Conservation (phyloP, 495 filamentous ascomycete genomes). For the Talaromyces wortmannii region DNA sequence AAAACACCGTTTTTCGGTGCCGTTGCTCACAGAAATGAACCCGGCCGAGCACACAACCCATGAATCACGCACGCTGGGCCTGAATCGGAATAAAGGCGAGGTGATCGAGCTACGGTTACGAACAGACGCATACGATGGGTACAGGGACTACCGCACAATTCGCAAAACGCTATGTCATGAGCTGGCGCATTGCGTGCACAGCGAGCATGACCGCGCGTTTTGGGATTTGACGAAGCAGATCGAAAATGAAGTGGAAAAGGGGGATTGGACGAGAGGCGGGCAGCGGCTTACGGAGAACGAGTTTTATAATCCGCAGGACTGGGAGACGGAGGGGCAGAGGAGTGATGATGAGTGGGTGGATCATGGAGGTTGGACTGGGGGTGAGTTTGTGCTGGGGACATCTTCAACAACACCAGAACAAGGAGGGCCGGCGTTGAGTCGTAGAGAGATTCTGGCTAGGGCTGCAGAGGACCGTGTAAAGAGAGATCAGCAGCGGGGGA, state of each 20-base stretch:
- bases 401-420: constrained; percentile 18
- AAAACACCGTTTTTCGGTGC: constrained; percentile 79
- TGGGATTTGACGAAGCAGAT: constrained; percentile 83
- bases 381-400: constrained; percentile 72
- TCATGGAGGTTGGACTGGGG: constrained; percentile 81
- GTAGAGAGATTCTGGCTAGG: constrained; percentile 67
- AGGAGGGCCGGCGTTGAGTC: constrained; percentile 24
- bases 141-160: constrained; percentile 83
- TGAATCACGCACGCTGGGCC: constrained; percentile 72
- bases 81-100: constrained; percentile 84
- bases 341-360: constrained; percentile 56
- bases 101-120: constrained; percentile 86
- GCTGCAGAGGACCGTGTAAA: constrained; percentile 69
- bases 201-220: constrained; percentile 77
- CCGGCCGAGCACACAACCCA: constrained; percentile 74
- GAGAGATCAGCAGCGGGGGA: constrained; percentile 38
- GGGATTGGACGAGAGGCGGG: constrained; percentile 69
- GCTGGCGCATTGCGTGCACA: constrained; percentile 83
- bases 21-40: constrained; percentile 90
- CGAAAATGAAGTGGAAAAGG: constrained; percentile 75
- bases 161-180: constrained; percentile 92
- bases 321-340: constrained; percentile 24
- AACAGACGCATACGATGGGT: constrained; percentile 92
- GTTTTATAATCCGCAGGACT: constrained; percentile 62
- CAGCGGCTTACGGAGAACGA: constrained; percentile 55